Conservation (phyloP, 257 asterid genomes). For the Marsdenia floribunda region DNA sequence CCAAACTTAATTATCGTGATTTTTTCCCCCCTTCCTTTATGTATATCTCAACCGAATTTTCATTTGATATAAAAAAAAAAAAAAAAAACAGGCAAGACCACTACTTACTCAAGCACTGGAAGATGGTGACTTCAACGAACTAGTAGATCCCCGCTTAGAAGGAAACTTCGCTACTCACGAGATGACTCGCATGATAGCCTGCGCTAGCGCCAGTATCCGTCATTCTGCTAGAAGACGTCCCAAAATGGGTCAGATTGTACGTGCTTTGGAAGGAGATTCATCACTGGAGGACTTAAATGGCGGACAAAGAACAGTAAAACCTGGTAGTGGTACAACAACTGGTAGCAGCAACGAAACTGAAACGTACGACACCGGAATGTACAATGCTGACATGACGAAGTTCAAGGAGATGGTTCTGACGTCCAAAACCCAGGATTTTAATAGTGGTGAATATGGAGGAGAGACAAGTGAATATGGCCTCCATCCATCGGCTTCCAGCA, state of each 20-base stretch:
- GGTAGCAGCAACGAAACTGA: background rate
- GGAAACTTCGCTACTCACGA: constrained; percentile 42
- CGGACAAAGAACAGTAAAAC: constrained; percentile 39
- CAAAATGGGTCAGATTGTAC: constrained; percentile 88
- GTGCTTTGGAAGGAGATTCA: constrained; percentile 70
- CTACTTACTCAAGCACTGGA: constrained; percentile 52
- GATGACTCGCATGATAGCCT: constrained; percentile 52
- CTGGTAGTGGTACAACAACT: constrained; percentile 6
- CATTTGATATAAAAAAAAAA: too few species aligned
- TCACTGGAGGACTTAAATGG: constrained; percentile 67
- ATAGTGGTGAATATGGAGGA: constrained; percentile 63
- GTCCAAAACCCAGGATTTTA: constrained; percentile 39
- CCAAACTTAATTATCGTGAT: too few species aligned
- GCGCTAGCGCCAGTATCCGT: constrained; percentile 78
- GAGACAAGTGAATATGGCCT: constrained; percentile 55
- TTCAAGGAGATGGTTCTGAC: constrained; percentile 70
- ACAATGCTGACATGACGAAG: constrained; percentile 80
- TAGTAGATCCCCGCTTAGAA: constrained; percentile 67
- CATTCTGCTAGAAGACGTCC: constrained; percentile 94
- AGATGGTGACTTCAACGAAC: constrained; percentile 47
- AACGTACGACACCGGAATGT: constrained; percentile 64
- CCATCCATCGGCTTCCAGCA: constrained; percentile 47
- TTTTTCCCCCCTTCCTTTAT: too few species aligned
- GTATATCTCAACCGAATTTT: too few species aligned
- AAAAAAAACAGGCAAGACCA: constrained; percentile 61